phyloP scores from a whole-genome alignment of 73 alveolate genomes.

The Urostyla sp. region DNA sequence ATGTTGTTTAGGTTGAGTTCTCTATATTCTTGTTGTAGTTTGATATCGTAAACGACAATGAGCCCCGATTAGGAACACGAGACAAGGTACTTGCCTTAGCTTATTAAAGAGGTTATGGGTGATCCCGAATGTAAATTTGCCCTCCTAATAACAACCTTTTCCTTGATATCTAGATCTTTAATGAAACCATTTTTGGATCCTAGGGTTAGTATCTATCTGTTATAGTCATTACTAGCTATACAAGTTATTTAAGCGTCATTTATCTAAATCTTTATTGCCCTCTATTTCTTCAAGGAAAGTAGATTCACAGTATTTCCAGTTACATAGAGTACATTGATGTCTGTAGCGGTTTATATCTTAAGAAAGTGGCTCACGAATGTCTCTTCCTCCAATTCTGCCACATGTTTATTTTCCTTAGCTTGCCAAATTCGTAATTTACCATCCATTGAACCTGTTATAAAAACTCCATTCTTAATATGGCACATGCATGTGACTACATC shows the following conservation, averaged over 20 bases:
- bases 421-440: slow-evolving; percentile 26
- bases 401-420: slow-evolving; percentile 15
- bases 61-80: slow-evolving; percentile 28
- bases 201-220: neutral
- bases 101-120: neutral
- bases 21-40: slow-evolving; percentile 2
- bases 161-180: slow-evolving; percentile 29
- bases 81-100: slow-evolving; percentile 47
- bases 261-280: slow-evolving; percentile 3
- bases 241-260: slow-evolving; percentile 39
- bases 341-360: neutral
- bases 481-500: slow-evolving; percentile 29
- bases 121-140: slow-evolving; percentile 35
- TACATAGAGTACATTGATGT: slow-evolving; percentile 44
- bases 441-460: slow-evolving; percentile 39
- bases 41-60: slow-evolving; percentile 17
- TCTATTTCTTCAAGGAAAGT: slow-evolving; percentile 30
- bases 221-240: neutral
- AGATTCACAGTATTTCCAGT: slow-evolving; percentile 2
- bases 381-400: slow-evolving; percentile 42
- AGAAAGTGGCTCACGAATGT: slow-evolving; percentile 16
- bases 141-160: slow-evolving; percentile 5
- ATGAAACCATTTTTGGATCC: slow-evolving; percentile 25
- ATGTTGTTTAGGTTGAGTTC: neutral
- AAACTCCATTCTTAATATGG: slow-evolving; percentile 14